Evolutionary conservation across 768 basidiomycete species (phyloP), one percentile per base, ranked within the genome.

Genomic region (Mrakia blollopis): DNA sequence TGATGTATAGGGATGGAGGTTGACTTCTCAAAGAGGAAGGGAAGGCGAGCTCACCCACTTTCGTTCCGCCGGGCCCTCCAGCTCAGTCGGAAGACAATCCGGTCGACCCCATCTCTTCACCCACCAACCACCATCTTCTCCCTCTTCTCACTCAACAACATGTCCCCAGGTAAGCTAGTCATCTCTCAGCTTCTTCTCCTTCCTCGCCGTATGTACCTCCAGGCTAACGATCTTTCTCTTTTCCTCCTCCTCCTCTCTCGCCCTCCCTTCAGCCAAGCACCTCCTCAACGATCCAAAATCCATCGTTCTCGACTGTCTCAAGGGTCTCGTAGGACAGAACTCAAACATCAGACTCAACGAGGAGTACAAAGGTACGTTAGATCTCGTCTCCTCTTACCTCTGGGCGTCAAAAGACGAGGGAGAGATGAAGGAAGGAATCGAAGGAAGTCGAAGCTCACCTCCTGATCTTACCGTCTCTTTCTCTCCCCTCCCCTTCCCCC

Each of bases 241-340:
- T 28, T 44, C 21, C 39, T n/a, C n/a, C 25, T 13, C 47, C 13
- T 13, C 68, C 14, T 71, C 3, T 50, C 35, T 54, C 44, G n/a
- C 44, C 18, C n/a, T 30, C 23, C 28, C 25, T 32, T 71, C 32
- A 72, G 47, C 75, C 3, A 94, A 96, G 81, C 94, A 97, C 85
- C 88, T 97, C 78, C 79, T 92, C 78, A 94, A 94, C 84, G 82
- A 86, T 7, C 86, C 92, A 2, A 84, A 88, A 44, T 85, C 88
- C 4, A 87, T 95, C 61, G 93, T 94, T 30, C 82, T 89, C 70
- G 91, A 95, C 81, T 90, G 92, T 0, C 88, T 97, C 61, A 84
- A 86, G 76, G 94, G 93, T 3, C 85, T 94, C 37, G 81, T 81
- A 0, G 80, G 76, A 13, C 76, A 90, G 70, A 94, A 95, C 83